Conservation (phyloP, 495 filamentous ascomycete species). For the Pyrenopolyporus hunteri region DNA sequence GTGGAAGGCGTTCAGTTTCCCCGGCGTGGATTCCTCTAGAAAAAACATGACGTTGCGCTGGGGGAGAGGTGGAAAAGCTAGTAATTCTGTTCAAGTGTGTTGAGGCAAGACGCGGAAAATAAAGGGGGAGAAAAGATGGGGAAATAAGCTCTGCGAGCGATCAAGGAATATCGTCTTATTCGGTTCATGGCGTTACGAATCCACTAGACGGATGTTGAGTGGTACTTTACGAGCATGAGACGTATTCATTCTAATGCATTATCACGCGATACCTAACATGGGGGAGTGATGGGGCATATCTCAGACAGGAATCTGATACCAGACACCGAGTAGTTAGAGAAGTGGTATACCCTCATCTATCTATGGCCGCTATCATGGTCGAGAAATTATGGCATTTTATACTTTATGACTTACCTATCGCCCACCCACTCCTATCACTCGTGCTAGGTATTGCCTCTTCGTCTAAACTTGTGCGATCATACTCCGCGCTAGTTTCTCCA, state of each 20-base stretch:
- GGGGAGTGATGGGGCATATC: slow-evolving; percentile 30
- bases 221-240: slow-evolving; percentile 29
- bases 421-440: too few relatives aligned
- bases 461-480: neutral
- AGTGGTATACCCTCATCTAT: slow-evolving; percentile 7
- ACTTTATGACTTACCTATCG: neutral
- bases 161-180: slow-evolving; percentile 17
- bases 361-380: neutral
- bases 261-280: slow-evolving; percentile 36
- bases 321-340: slow-evolving; percentile 11
- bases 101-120: neutral
- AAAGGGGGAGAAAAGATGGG: neutral
- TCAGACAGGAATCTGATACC: slow-evolving; percentile 40
- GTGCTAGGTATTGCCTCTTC: too few relatives aligned
- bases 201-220: slow-evolving; percentile 17
- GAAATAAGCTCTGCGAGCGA: slow-evolving; percentile 12
- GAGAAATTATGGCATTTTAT: slow-evolving; percentile 10
- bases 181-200: slow-evolving; percentile 19
- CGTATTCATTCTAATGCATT: slow-evolving; percentile 35
- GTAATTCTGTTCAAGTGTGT: neutral
- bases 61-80: neutral
- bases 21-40: slow-evolving; percentile 54
- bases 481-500: neutral
- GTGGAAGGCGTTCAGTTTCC: slow-evolving; percentile 85
- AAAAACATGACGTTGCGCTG: too few relatives aligned